A percentile compares a stretch with the other conserved stretches of the same genome.
These are phyloP conservation scores for Fusarium sp. DNA, from an alignment of 2,329 filamentous ascomycete species.

Conservation along the genomic window DNA sequence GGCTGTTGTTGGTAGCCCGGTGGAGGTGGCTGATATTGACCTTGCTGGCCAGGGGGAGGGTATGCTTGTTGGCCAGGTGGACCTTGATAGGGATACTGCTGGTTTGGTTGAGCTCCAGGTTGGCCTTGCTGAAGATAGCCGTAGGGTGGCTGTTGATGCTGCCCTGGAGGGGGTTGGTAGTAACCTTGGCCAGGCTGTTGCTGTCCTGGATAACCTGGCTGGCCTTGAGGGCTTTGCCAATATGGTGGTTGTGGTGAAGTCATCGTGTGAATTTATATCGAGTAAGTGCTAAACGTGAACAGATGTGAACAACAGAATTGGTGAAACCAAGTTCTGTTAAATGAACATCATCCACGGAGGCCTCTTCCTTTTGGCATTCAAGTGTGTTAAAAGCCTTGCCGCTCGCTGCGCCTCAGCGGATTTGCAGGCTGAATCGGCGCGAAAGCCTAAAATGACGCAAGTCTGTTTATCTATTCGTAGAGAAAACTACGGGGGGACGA, in stretches of 20 bases:
- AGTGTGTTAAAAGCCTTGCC: not conserved
- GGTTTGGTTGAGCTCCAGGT: conserved; percentile 10
- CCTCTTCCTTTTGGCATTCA: not conserved
- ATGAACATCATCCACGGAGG: not conserved
- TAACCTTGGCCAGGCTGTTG: conserved; percentile 22
- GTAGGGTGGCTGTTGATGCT: conserved; percentile 27
- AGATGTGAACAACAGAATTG: not conserved
- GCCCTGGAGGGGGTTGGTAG: conserved; percentile 30
- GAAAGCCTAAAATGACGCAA: not conserved
- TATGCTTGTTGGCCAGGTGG: conserved; percentile 27
- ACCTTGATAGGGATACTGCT: conserved; percentile 17
- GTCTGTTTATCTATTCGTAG: not conserved
- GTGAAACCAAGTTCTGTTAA: too few relatives aligned
- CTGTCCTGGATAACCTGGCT: conserved; percentile 28
- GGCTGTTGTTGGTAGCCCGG: conserved; percentile 25
- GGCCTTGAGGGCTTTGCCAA: conserved; percentile 27
- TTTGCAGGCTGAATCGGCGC: not conserved
- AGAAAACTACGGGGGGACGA: not conserved
- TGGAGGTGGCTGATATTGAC: conserved; percentile 6
- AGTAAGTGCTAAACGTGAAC: not conserved
- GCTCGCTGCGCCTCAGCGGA: not conserved
- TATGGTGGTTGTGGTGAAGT: conserved; percentile 40
- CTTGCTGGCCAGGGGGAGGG: conserved; percentile 1
- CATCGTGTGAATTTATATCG: not conserved
- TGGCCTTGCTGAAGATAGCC: conserved; percentile 23